These are phyloP conservation scores for Podosphaera xanthii DNA, from an alignment of 2,329 filamentous ascomycete species.

Conservation along the genomic window DNA sequence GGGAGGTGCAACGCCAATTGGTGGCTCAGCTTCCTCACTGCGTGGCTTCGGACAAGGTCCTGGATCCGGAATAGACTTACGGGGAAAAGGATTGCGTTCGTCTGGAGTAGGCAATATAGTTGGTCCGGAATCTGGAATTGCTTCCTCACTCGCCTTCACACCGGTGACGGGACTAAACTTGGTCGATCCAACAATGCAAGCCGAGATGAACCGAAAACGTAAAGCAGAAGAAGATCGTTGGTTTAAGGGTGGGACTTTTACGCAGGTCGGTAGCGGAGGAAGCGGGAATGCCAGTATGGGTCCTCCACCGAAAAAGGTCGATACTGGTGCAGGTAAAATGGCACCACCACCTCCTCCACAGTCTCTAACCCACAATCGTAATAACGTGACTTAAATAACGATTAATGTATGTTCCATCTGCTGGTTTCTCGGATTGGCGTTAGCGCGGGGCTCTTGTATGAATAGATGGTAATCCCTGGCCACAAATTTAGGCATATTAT, in stretches of 20 bases:
- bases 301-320: conserved; percentile 46
- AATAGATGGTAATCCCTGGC: too few species aligned
- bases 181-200: conserved; percentile 76
- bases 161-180: conserved; percentile 87
- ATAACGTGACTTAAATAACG: too few species aligned
- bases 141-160: conserved; percentile 77
- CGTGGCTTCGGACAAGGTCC: conserved; percentile 48
- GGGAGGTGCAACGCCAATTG: conserved; percentile 41
- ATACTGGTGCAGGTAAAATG: conserved; percentile 35
- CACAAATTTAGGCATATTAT: too few species aligned
- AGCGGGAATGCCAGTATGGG: conserved; percentile 34
- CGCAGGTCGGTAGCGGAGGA: conserved; percentile 43
- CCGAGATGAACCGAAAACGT: conserved; percentile 69
- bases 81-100: conserved; percentile 49
- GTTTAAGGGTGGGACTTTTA: conserved; percentile 96
- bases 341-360: conserved; percentile 13
- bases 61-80: conserved; percentile 41
- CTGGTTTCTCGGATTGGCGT: too few species aligned
- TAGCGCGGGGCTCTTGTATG: too few species aligned
- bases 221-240: conserved; percentile 89
- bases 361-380: too few species aligned
- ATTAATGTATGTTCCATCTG: too few species aligned
- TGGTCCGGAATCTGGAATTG: conserved; percentile 44
- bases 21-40: conserved; percentile 57
- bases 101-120: conserved; percentile 59